Base-by-base conservation (phyloP, 768 basidiomycete genomes). In the Auriscalpium microsporum region DNA sequence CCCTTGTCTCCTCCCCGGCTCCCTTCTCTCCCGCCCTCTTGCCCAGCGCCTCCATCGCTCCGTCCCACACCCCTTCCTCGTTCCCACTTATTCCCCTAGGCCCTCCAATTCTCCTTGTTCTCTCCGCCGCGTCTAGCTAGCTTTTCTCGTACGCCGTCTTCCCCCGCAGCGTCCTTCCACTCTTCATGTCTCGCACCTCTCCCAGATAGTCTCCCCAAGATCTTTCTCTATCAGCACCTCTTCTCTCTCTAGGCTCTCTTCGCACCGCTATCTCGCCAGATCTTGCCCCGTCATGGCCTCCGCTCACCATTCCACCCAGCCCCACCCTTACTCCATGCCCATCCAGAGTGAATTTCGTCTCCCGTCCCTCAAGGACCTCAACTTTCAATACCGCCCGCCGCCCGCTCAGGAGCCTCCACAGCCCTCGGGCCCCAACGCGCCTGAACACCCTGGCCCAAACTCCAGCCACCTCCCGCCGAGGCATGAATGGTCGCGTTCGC, bases 331-430 rank as follows among this genome's bases (percentile, higher is more conserved):
- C 60, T 64, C 73, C 38, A 63, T 69, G 4, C 64, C 67, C 34
- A 68, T 72, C 52, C 69, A 69, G 23, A 50, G 75, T 64, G 72
- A 76, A 55, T 69, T 81, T 62, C 82, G 83, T 40, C 77, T 87
- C 5, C 86, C 86, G 0, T 85, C 85, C 17, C 76, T 88, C 67
- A 87, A 81, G 71, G 84, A 86, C 65, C 76, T 89, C 65, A 83
- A 86, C 66, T 86, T 88, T 59, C 65, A 67, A 54, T 79, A 77
- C 53, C 65, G 63, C 51, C 59, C 73, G 21, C 68, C 70, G 35
- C 59, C 70, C 53, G 64, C 67, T 33, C 71, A 73, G 56, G 70
- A 73, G 49, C 57, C 60, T 40, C 56, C 71, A 19, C 61, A 69
- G 10, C 52, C 60, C 49, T 54, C 68, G 60, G 55, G 64, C 49